These are phyloP conservation scores for Hippophae tibetana DNA, from an alignment of 306 rosid species.

Conservation along the genomic window DNA sequence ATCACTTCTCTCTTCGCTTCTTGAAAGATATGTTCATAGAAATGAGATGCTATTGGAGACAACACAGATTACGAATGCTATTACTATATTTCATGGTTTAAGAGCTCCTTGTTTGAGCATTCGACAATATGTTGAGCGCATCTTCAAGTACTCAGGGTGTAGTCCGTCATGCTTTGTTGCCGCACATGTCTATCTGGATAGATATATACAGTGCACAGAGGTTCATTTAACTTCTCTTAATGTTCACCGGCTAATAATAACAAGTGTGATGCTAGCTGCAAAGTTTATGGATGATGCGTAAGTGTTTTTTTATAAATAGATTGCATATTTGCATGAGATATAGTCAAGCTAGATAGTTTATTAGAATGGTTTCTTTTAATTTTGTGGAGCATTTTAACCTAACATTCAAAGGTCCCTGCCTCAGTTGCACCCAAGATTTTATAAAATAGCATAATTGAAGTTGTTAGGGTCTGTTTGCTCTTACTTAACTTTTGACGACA, in stretches of 20 bases:
- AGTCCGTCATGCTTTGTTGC: slow-evolving; percentile 92
- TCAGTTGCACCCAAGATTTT: too few species aligned
- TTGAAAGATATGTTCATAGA: slow-evolving; percentile 64
- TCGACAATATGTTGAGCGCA: slow-evolving; percentile 63
- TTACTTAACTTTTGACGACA: too few species aligned
- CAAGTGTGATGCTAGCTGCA: slow-evolving; percentile 84
- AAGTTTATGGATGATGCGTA: slow-evolving; percentile 91
- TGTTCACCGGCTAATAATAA: slow-evolving; percentile 86
- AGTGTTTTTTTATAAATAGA: slow-evolving; percentile 19
- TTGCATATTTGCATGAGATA: neutral
- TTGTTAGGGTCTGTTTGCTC: too few species aligned
- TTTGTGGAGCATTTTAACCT: too few species aligned
- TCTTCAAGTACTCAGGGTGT: slow-evolving; percentile 87
- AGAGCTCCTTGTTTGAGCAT: slow-evolving; percentile 72
- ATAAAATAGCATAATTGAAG: too few species aligned
- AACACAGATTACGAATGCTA: slow-evolving; percentile 34
- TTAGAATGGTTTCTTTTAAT: neutral
- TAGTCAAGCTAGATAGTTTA: too few species aligned
- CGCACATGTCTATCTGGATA: slow-evolving; percentile 66
- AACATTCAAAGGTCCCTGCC: too few species aligned
- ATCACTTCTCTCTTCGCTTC: slow-evolving; percentile 64
- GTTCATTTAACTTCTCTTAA: slow-evolving; percentile 65
- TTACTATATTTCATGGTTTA: slow-evolving; percentile 74
- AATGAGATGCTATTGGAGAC: slow-evolving; percentile 52
- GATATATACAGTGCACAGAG: slow-evolving; percentile 51